These are phyloP conservation scores for sorghum (Sorghum bicolor) DNA, from an alignment of 176 grass and related monocot species.

Conservation along the genomic window Sorghum_bicolor_NCBIv3 NC_012879.2:55657501-55658000, in stretches of 20 bases:
- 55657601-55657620: constrained; percentile 71
- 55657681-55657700: constrained; percentile 55
- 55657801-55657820: constrained; percentile 69
- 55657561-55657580: constrained; percentile 49
- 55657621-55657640: constrained; percentile 74
- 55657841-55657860: constrained; percentile 61
- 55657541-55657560: constrained; percentile 62
- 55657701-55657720: constrained; percentile 76
- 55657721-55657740: constrained; percentile 54
- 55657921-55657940: constrained; percentile 80
- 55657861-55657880: constrained; percentile 57
- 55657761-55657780: constrained; percentile 56
- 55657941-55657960: constrained; percentile 76
- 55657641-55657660: constrained; percentile 61
- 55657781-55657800: constrained; percentile 55
- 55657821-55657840: constrained; percentile 51
- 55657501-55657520: constrained; percentile 71
- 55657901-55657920: constrained; percentile 64
- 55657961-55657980: constrained; percentile 98
- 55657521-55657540: constrained; percentile 64
- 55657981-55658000: constrained; percentile 87
- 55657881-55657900: constrained; percentile 61
- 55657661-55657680: constrained; percentile 73
- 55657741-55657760: constrained; percentile 43
- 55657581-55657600: constrained; percentile 59